Percentiles rank a stretch among this genome's conserved stretches.
Conservation (phyloP, 331 rosid species). For the Malus hybrid region DNA sequence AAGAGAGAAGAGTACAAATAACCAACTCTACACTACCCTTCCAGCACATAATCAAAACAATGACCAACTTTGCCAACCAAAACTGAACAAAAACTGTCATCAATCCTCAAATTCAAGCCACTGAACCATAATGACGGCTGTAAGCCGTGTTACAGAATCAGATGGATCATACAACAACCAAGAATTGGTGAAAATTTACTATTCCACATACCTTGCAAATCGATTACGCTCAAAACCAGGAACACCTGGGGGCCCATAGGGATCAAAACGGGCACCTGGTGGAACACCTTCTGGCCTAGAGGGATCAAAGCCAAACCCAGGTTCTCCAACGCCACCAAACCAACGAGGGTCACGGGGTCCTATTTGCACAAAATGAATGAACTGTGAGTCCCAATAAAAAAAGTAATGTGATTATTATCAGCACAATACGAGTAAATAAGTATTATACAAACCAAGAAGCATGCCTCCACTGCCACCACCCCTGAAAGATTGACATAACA, state of each 20-base stretch:
- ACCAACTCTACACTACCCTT: background rate
- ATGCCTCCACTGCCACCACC: constrained; percentile 55
- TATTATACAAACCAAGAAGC: constrained; percentile 50
- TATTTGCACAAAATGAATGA: constrained; percentile 22
- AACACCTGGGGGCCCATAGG: constrained; percentile 73
- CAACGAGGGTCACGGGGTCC: constrained; percentile 84
- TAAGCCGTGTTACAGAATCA: background rate
- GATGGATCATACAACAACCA: background rate
- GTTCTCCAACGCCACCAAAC: constrained; percentile 53
- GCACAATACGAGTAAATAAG: background rate
- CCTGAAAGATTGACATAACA: constrained; percentile 29
- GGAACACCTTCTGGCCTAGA: constrained; percentile 63
- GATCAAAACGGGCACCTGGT: constrained; percentile 89
- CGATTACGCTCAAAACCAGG: constrained; percentile 82
- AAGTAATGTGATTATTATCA: background rate
- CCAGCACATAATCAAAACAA: background rate
- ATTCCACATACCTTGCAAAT: constrained; percentile 44
- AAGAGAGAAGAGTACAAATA: background rate
- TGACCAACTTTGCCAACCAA: background rate
- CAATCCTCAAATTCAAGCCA: background rate
- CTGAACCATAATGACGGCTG: background rate
- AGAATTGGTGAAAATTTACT: no score
- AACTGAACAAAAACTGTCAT: background rate
- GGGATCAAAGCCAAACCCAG: constrained; percentile 59
- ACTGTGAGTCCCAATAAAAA: background rate